Evolutionary conservation across 192 early-diverging fungal species (phyloP).

Genomic region (Gryganskiella cystojenkinii): DNA sequence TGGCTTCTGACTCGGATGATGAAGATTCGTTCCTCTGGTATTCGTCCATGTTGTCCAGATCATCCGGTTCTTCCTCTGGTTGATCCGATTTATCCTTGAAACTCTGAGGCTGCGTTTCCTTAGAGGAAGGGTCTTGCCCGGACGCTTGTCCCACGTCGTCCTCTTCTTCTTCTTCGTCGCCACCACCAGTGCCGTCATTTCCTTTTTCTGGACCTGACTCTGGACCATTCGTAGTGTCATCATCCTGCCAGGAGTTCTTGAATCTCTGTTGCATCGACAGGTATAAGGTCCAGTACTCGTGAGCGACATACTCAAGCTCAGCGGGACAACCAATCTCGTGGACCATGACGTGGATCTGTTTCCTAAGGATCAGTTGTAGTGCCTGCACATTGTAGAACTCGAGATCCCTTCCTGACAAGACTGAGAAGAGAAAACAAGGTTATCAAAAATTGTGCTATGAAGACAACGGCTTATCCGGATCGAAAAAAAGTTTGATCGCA

Average conservation of each 20-base stretch:
- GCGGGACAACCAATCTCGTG: slow-evolving; percentile 28
- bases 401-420: neutral
- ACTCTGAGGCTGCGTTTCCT: neutral
- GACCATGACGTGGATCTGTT: slow-evolving; percentile 19
- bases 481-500: neutral
- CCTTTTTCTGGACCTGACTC: neutral
- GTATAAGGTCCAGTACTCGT: slow-evolving; percentile 31
- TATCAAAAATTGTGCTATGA: too few relatives aligned
- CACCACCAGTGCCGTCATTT: neutral
- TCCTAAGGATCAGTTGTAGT: slow-evolving; percentile 16
- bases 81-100: slow-evolving; percentile 24
- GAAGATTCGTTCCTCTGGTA: slow-evolving; percentile 18
- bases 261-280: slow-evolving; percentile 7
- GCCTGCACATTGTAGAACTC: slow-evolving; percentile 10
- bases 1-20: slow-evolving; percentile 1
- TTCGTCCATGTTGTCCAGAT: slow-evolving; percentile 15
- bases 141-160: neutral
- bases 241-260: neutral
- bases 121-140: too few relatives aligned
- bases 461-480: neutral
- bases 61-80: neutral
- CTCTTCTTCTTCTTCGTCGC: neutral
- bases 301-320: slow-evolving; percentile 24
- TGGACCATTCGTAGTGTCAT: neutral
- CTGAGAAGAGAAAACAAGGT: slow-evolving; percentile 5